Evolutionary conservation across 1,139 yeast species (phyloP), one percentile per base, ranked within the genome.

Genomic region (Hansenula lynferdii): DNA sequence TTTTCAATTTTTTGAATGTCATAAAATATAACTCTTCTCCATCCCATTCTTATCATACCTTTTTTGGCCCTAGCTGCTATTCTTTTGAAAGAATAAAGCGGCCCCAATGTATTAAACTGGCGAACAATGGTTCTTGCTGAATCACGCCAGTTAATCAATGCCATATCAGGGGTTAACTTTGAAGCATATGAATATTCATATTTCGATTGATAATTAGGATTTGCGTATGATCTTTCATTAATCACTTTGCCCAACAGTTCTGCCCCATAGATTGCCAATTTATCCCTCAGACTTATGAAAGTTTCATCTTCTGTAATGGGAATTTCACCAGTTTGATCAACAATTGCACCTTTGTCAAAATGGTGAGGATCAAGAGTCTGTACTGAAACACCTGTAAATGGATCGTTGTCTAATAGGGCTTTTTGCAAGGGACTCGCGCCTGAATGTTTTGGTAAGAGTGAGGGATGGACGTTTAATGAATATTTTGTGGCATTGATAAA

Each of bases 361-460:
- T 80, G 72, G 1, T 83, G 73, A 0, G 97, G 96, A 56, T 92
- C 96, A 16, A 92, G 61, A 0, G 96, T 85, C 58, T 92, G 99
- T 0, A 94, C 74, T 0, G 97, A 77, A 10, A 87, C 95, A 0
- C 98, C 98, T 0, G 97, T 82, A 22, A 41, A 47, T 1, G 47
- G 31, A 47, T 84, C 92, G 37, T 70, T 70, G 46, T 84, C 77
- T 52, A 89, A 60, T 19, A 94, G 60, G 0, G 96, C 81, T 45
- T 78, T 72, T 48, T 92, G 97, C 7, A 94, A 64, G 0, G 99
- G 99, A 3, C 97, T 83, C 0, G 97, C 80, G 0, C 99, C 99
- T 2, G 90, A 74, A 53, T 85, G 80, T 37, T 63, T 65, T 0
- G 98, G 98, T 11, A 92, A 68, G 15, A 90, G 60, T 0, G 97